phyloP scores from a whole-genome alignment of 495 filamentous ascomycete species.

The Neurospora discreta region DNA sequence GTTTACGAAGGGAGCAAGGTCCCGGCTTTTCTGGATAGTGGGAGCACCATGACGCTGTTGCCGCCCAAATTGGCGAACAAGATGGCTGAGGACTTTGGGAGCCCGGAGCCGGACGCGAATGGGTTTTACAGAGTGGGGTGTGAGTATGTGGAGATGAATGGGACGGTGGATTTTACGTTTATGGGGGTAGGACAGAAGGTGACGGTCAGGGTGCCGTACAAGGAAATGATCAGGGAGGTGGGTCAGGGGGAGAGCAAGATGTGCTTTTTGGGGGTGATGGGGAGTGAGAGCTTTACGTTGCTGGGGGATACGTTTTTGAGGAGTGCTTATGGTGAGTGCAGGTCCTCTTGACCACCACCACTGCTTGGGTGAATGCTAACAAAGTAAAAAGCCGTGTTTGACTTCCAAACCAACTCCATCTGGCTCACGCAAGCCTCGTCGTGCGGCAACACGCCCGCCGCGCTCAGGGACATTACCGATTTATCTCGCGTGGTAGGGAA shows the following conservation, averaged over 20 bases:
- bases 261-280: constrained; percentile 69
- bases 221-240: constrained; percentile 39
- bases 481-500: constrained; percentile 10
- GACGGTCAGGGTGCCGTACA: constrained; percentile 51
- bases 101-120: constrained; percentile 33
- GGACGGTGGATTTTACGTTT: constrained; percentile 63
- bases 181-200: constrained; percentile 38
- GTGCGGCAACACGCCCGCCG: constrained; percentile 30
- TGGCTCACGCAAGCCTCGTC: constrained; percentile 35
- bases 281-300: constrained; percentile 50
- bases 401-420: constrained; percentile 32
- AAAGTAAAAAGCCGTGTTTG: constrained; percentile 29
- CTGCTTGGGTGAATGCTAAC: background rate
- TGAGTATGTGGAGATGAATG: constrained; percentile 46
- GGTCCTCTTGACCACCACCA: too few species aligned
- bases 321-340: constrained; percentile 56
- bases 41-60: constrained; percentile 79
- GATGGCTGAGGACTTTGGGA: constrained; percentile 58
- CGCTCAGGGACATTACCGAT: constrained; percentile 15
- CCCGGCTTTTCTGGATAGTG: constrained; percentile 76
- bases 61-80: constrained; percentile 50
- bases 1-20: constrained; percentile 39
- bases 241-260: constrained; percentile 37
- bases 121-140: constrained; percentile 65
- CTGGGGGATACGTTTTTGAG: constrained; percentile 91